Base-by-base conservation (phyloP, 768 basidiomycete genomes). In the Pleurotus salmoneostramineus region DNA sequence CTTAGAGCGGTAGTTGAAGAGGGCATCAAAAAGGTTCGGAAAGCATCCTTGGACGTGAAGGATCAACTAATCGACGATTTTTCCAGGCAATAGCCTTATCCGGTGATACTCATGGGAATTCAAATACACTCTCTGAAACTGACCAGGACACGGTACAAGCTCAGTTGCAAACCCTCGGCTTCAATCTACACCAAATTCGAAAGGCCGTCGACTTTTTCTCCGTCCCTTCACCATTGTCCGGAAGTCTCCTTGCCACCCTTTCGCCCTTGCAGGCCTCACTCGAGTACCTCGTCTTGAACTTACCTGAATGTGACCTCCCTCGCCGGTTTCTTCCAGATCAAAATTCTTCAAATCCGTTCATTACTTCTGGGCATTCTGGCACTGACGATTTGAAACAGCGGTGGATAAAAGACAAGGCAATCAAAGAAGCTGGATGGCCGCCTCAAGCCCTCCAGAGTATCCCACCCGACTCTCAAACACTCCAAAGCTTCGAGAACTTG, bases 301-400 rank as follows among this genome's bases (percentile, higher is more conserved):
- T 91, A 4, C 89, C 94, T 0, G 95, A 98, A 73, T 88, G 91
- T 58, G 94, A 96, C 63, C 79, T 97, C 4, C 95, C 95, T 0
- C 66, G 76, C 50, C 80, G 82, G 31, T 92, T 93, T 68, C 70
- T 90, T 12, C 83, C 88, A 3, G 67, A 76, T 7, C 69, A 70
- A n/a, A 87, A 85, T 63, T 83, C 88, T 2, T 89, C 88, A 0
- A 80, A 83, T 62, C 74, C 89, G 0, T 90, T 92, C 67, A 71
- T 92, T 59, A 83, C 83, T 11, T 81, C 85, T 3, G 75, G 77
- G 3, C 85, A 90, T 68, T 75, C 83, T 15, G 87, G 88, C 0
- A 70, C 72, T 3, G 82, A 83, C 47, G 78, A 84, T 61, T 69
- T 95, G 45, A 86, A 86, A 66, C 81, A 72, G 56, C 83, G 91